Evolutionary conservation across 495 filamentous ascomycete genomes (phyloP), one percentile per base, ranked within the genome.

Genomic region (Penicillium desertorum): DNA sequence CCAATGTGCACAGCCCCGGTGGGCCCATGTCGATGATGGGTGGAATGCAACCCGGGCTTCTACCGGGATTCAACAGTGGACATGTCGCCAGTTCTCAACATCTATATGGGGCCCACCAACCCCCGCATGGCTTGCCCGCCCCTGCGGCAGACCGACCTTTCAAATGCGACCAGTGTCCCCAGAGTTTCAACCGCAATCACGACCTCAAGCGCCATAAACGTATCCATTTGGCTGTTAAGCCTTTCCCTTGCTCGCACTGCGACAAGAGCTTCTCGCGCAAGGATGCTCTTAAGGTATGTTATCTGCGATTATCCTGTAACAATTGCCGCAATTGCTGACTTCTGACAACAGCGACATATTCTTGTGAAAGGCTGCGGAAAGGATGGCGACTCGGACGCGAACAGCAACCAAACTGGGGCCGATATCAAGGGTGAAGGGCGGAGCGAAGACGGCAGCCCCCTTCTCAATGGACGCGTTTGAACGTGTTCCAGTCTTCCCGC

Each of bases 221-320:
- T 54, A 98, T 98, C 54, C 94, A 98, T 72, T 74, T 98, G 46
- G 89, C 91, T 0, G 89, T 98, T 46, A 98, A 98, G 78, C 94
- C 94, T 0, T 98, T 91, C 70, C 92, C 94, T 0, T 98, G 94
- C 66, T 81, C 71, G 11, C 86, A 90, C 63, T 98, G 94, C 66
- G 92, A 96, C 32, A 98, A 98, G 83, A 94, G 90, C 71, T 98
- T 98, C 63, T 96, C 91, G 19, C 78, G 94, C 41, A 98, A 97
- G 71, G 94, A 98, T 78, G 94, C 94, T 19, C 79, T 98, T 14
- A 98, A 98, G 89, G 94, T 98, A 65, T 57, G 80, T 49, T 56
- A 20, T 51, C 42, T 14, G 19, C 11, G 52, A 58, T 46, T 50
- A 4, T 10, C 54, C 59, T 47, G 12, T 46, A 12, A 29, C 30